Evolutionary conservation across 2,329 filamentous ascomycete genomes (phyloP).

Genomic region (Juglanconis sp.): DNA sequence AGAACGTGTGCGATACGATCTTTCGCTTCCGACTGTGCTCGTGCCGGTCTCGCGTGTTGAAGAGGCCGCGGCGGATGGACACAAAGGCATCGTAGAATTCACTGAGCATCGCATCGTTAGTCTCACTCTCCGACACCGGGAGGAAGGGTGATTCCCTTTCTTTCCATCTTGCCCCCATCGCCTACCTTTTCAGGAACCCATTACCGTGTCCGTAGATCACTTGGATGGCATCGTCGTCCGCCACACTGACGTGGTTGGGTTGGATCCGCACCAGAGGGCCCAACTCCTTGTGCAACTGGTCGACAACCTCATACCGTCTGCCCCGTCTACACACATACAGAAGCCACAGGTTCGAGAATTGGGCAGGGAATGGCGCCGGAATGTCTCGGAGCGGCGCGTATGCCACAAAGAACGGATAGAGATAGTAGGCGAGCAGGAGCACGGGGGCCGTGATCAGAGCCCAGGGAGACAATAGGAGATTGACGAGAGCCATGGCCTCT

Average conservation of each 20-base stretch:
- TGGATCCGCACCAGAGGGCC: conserved; percentile 81
- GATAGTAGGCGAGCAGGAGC: conserved; percentile 50
- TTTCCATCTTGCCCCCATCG: not conserved
- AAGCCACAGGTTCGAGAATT: conserved; percentile 79
- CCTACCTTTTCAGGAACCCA: conserved; percentile 68
- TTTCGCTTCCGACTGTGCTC: conserved; percentile 90
- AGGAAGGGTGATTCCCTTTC: not conserved
- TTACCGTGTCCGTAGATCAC: conserved; percentile 78
- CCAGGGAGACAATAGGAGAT: conserved; percentile 42
- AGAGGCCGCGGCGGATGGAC: conserved; percentile 78
- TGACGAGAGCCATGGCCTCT: conserved; percentile 30
- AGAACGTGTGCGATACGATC: conserved; percentile 83
- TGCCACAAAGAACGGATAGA: conserved; percentile 60
- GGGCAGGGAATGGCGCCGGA: conserved; percentile 59
- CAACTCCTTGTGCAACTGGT: conserved; percentile 69
- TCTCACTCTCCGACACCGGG: not conserved
- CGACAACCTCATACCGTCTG: conserved; percentile 60
- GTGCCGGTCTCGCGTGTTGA: conserved; percentile 79
- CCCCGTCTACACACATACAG: conserved; percentile 64
- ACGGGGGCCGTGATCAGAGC: conserved; percentile 43
- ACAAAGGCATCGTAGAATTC: conserved; percentile 93
- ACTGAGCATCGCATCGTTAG: conserved; percentile 37
- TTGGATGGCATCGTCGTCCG: conserved; percentile 74
- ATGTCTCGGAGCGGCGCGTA: conserved; percentile 48
- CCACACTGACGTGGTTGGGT: conserved; percentile 79